These are phyloP conservation scores for Citrus mangshanensis DNA, from an alignment of 345 rosid genomes.

Conservation along the genomic window DNA sequence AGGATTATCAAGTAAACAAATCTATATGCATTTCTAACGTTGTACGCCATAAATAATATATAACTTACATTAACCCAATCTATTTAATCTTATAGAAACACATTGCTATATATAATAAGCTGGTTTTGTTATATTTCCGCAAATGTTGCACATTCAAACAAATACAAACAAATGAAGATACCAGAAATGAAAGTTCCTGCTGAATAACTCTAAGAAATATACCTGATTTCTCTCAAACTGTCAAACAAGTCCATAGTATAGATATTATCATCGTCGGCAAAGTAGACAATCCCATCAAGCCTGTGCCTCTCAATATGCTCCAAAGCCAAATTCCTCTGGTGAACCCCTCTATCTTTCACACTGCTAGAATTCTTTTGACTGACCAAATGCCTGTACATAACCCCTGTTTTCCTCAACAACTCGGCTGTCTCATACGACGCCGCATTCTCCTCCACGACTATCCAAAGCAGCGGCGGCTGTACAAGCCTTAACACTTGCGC, in stretches of 20 bases:
- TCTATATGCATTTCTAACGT: not conserved
- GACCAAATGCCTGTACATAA: constrained; percentile 83
- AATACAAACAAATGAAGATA: not conserved
- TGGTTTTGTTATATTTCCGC: not conserved
- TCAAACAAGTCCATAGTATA: constrained; percentile 76
- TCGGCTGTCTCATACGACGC: constrained; percentile 83
- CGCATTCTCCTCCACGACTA: constrained; percentile 72
- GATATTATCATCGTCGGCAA: constrained; percentile 79
- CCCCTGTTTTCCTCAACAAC: constrained; percentile 75
- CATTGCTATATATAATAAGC: not conserved
- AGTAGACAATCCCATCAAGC: constrained; percentile 82
- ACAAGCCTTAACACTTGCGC: constrained; percentile 79
- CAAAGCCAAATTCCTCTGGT: constrained; percentile 73
- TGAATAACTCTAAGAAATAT: not conserved
- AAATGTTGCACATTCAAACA: not conserved
- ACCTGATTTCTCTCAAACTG: constrained; percentile 69
- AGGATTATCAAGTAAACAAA: not conserved
- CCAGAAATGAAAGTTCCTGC: not conserved
- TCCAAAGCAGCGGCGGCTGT: constrained; percentile 80
- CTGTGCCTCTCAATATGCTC: constrained; percentile 75
- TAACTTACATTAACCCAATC: not conserved
- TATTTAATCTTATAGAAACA: not conserved
- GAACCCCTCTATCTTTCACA: constrained; percentile 70
- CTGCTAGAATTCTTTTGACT: constrained; percentile 46
- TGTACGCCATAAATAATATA: not conserved